These are phyloP conservation scores for Pterocarpus santalinus DNA, from an alignment of 306 rosid genomes.

Conservation along the genomic window DNA sequence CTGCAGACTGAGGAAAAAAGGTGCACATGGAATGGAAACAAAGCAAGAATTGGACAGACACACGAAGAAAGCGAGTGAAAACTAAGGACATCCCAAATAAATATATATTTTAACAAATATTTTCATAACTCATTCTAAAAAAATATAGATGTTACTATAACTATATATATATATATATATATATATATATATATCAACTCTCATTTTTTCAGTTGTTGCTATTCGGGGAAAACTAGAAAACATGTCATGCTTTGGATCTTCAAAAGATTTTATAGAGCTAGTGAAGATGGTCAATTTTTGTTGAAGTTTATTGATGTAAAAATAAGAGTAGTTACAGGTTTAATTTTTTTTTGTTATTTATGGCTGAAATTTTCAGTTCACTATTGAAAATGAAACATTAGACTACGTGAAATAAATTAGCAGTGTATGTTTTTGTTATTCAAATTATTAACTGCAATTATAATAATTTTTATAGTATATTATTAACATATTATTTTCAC, in stretches of 20 bases:
- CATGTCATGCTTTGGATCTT: neutral
- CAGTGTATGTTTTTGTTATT: neutral
- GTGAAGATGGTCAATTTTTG: constrained; percentile 5
- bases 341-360: neutral
- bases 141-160: too few species aligned
- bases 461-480: neutral
- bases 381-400: neutral
- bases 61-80: constrained; percentile 63
- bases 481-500: too few species aligned
- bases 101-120: constrained; percentile 38
- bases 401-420: neutral
- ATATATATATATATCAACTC: neutral
- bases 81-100: constrained; percentile 51
- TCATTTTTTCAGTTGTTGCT: neutral
- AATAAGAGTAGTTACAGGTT: neutral
- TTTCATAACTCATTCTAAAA: constrained; percentile 38
- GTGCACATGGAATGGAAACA: constrained; percentile 66
- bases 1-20: constrained; percentile 56
- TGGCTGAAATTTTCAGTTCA: constrained; percentile 12
- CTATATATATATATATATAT: too few species aligned
- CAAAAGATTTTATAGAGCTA: neutral
- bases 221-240: neutral
- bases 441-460: neutral
- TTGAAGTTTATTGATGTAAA: neutral
- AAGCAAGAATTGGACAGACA: constrained; percentile 44